Evolutionary conservation across 164 flowering plant genomes (phyloP).

Genomic region (Euptelea pleiosperma): DNA sequence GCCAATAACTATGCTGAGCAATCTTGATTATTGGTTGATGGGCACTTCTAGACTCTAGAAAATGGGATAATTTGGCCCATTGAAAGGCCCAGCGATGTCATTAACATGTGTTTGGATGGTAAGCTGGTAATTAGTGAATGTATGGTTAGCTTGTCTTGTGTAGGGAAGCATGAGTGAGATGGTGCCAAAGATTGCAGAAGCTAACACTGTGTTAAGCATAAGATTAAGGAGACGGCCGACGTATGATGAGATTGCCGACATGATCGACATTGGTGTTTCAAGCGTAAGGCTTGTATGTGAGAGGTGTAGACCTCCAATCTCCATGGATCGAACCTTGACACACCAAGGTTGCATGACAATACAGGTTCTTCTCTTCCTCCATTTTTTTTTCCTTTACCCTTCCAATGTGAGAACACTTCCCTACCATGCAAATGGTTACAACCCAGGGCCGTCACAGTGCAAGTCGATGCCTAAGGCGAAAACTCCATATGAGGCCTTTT

Average conservation of each 20-base stretch:
- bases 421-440: too few species aligned
- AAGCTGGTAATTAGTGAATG: conserved; percentile 42
- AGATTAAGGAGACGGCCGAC: conserved; percentile 41
- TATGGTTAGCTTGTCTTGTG: conserved; percentile 55
- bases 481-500: too few species aligned
- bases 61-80: too few species aligned
- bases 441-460: too few species aligned
- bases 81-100: too few species aligned
- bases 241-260: conserved; percentile 44
- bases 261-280: conserved; percentile 22
- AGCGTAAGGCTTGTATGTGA: conserved; percentile 34
- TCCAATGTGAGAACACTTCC: too few species aligned
- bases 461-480: too few species aligned
- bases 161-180: conserved; percentile 46
- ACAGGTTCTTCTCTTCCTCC: conserved; percentile 33
- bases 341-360: conserved; percentile 38
- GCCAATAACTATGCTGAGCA: too few species aligned
- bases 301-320: conserved; percentile 45
- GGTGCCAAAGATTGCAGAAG: conserved; percentile 51
- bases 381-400: neutral
- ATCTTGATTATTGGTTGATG: too few species aligned
- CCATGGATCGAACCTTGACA: conserved; percentile 39
- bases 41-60: too few species aligned
- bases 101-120: too few species aligned
- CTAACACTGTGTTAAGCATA: conserved; percentile 31